These are phyloP conservation scores for Inga leiocalycina DNA, from an alignment of 306 rosid species.

Conservation along the genomic window DNA sequence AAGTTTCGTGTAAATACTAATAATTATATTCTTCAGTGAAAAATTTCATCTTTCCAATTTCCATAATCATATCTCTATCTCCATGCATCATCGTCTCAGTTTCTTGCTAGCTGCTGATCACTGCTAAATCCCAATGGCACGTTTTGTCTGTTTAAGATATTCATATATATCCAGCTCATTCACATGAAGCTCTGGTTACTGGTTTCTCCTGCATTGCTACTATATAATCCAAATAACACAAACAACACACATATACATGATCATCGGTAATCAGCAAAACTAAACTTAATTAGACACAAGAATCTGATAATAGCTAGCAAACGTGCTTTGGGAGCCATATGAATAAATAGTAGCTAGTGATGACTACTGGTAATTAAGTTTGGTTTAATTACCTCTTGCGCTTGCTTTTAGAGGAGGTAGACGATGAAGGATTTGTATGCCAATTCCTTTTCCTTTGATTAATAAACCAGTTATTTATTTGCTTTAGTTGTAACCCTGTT, in stretches of 20 bases:
- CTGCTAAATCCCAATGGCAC: not conserved
- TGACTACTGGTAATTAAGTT: not conserved
- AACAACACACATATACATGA: not conserved
- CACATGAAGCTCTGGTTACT: slow-evolving; percentile 59
- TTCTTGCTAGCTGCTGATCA: slow-evolving; percentile 4
- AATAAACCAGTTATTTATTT: slow-evolving; percentile 56
- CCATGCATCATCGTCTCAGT: not conserved
- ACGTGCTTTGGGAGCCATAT: too few relatives aligned
- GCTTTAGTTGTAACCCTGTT: slow-evolving; percentile 88
- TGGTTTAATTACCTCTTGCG: slow-evolving; percentile 67
- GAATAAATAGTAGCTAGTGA: too few relatives aligned
- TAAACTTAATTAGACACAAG: not conserved
- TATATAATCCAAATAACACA: slow-evolving; percentile 12
- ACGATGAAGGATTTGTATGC: slow-evolving; percentile 75
- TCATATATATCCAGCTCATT: slow-evolving; percentile 15
- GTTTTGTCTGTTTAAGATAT: not conserved
- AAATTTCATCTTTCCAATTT: not conserved
- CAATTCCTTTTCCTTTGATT: slow-evolving; percentile 82
- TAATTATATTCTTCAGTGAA: slow-evolving; percentile 4
- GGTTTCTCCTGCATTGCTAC: slow-evolving; percentile 68
- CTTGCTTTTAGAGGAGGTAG: slow-evolving; percentile 68
- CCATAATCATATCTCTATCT: slow-evolving; percentile 1
- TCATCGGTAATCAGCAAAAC: not conserved
- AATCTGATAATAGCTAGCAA: not conserved
- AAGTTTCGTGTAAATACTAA: slow-evolving; percentile 23